Conservation (phyloP, 805 yeast species). For the Myxozyma neglecta region DNA sequence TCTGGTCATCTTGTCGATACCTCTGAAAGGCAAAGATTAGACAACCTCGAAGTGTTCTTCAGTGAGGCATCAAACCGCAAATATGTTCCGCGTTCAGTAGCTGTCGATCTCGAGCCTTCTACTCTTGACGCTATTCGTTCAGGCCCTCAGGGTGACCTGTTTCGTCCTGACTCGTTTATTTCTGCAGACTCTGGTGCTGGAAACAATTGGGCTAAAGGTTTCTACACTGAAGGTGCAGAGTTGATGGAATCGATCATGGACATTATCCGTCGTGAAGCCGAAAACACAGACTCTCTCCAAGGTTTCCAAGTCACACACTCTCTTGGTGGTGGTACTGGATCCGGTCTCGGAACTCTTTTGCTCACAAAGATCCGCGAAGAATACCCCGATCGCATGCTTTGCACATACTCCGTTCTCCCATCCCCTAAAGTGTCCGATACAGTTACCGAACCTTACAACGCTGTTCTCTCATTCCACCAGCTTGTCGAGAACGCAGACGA, state of each 20-base stretch:
- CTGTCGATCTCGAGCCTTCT: constrained; percentile 92
- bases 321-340: constrained; percentile 91
- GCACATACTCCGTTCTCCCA: constrained; percentile 90
- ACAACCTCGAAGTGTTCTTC: constrained; percentile 77
- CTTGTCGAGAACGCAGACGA: constrained; percentile 88
- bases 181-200: constrained; percentile 93
- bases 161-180: constrained; percentile 89
- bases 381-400: constrained; percentile 94
- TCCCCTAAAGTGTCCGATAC: constrained; percentile 90
- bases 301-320: constrained; percentile 90
- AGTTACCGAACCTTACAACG: constrained; percentile 93
- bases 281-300: constrained; percentile 87
- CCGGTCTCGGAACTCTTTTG: constrained; percentile 92
- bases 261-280: constrained; percentile 89
- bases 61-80: constrained; percentile 83
- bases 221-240: constrained; percentile 96
- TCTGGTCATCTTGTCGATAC: constrained; percentile 40
- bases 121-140: constrained; percentile 82
- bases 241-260: constrained; percentile 86
- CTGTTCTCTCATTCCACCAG: constrained; percentile 87
- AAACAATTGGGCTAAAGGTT: constrained; percentile 96
- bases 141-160: constrained; percentile 78
- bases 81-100: constrained; percentile 90
- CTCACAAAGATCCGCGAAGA: constrained; percentile 86
- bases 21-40: constrained; percentile 40